Percentiles rank a stretch among this genome's conserved stretches.
These are phyloP conservation scores for Salvia hispanica DNA, from an alignment of 257 asterid genomes.

Conservation along the genomic window DNA sequence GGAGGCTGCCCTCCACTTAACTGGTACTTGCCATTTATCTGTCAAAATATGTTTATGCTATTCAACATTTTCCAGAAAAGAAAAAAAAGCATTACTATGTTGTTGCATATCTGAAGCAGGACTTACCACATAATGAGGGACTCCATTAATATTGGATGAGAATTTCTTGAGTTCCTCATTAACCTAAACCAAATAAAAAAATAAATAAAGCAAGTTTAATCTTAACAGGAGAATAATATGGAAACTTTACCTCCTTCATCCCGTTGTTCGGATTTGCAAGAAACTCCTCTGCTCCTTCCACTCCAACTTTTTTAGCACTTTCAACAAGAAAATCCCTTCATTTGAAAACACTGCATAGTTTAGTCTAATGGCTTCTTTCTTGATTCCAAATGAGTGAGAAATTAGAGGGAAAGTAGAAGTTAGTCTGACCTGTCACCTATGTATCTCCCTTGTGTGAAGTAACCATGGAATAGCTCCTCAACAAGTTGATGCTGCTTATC, in stretches of 20 bases:
- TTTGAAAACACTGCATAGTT: background rate
- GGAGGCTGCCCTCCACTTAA: slow-evolving; percentile 76
- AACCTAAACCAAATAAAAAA: slow-evolving; percentile 27
- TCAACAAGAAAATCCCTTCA: slow-evolving; percentile 68
- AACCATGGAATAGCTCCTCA: slow-evolving; percentile 64
- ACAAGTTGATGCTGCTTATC: slow-evolving; percentile 68
- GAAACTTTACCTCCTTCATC: slow-evolving; percentile 54
- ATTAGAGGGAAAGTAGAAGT: background rate
- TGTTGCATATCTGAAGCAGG: background rate
- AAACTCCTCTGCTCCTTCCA: slow-evolving; percentile 80
- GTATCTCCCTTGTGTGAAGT: slow-evolving; percentile 62
- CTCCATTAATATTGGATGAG: slow-evolving; percentile 53
- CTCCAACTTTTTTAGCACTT: slow-evolving; percentile 65
- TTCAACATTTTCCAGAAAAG: background rate
- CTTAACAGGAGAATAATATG: background rate
- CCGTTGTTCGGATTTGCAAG: slow-evolving; percentile 78
- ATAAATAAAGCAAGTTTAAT: background rate
- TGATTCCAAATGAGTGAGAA: too few relatives aligned
- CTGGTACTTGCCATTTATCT: slow-evolving; percentile 64
- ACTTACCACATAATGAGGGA: slow-evolving; percentile 65
- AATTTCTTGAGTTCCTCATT: slow-evolving; percentile 50
- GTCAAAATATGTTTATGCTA: slow-evolving; percentile 1
- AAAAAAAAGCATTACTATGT: background rate
- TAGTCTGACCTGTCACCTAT: slow-evolving; percentile 62
- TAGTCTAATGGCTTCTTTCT: too few relatives aligned